Evolutionary conservation across 805 yeast species (phyloP), one percentile per base, ranked within the genome.

Genomic region (Saccharomycopsis sp.): DNA sequence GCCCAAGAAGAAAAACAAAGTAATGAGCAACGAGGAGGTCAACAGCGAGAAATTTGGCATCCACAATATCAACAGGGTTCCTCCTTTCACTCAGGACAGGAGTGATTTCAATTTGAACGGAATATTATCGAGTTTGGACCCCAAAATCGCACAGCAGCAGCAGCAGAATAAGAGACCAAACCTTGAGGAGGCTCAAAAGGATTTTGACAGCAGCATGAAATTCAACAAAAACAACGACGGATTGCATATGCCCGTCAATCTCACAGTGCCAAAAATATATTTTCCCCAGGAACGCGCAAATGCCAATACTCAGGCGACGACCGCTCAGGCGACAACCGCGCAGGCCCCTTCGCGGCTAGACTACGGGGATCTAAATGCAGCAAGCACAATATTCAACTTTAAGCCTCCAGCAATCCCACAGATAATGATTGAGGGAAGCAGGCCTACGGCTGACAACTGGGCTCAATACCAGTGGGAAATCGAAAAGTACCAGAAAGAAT

Each of bases 221-320:
- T 16, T 18, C 21, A 44, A 16, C 21, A 44, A 44, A 20, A 18
- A n/a, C 16, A 47, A 44, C 18, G 62, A 57, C 15, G 44, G 55
- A n/a, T 18, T 60, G 9, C 57, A 54, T 52, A 55, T 60, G 21
- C 62, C 62, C 3, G 62, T 60, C 5, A 60, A 59, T 47, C 50
- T 53, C 23, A 23, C 56, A n/a, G 29, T 51, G 15, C 62, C 55
- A 15, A 41, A 24, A 1, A 41, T 44, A n/a, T 44, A 44, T 44
- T 8, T 44, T 20, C 18, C 8, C 8, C 5, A 16, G 48, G 48
- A 44, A 7, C 48, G 16, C 8, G 16, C 8, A 44, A 18, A 44
- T 12, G 18, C n/a, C 15, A n/a, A 37, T 37, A n/a, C 12, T 37
- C 15, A 37, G 15, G 44, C 12, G 12, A n/a, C 44, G 12, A n/a